These are phyloP conservation scores for Vigna radiata DNA, from an alignment of 306 rosid genomes.

Conservation along the genomic window DNA sequence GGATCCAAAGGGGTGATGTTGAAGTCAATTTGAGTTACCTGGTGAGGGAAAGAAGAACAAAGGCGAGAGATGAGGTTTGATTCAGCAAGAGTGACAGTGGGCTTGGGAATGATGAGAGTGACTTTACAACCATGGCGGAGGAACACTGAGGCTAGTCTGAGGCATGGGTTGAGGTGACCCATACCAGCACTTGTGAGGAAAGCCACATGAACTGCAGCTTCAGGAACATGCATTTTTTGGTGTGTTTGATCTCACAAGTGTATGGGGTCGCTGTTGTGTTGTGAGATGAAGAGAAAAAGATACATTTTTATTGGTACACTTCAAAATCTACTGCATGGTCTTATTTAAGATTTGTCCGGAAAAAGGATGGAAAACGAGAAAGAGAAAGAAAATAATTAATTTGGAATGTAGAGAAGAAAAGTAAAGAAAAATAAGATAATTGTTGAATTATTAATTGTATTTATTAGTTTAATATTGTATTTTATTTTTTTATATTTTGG, in stretches of 20 bases:
- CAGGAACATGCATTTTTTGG: neutral
- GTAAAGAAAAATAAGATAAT: no score
- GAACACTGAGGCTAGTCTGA: slow-evolving; percentile 39
- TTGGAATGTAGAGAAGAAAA: no score
- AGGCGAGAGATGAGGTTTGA: slow-evolving; percentile 50
- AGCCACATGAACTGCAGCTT: slow-evolving; percentile 42
- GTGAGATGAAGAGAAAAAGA: no score
- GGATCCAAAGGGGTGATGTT: slow-evolving; percentile 6
- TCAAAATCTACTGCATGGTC: no score
- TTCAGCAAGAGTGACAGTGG: slow-evolving; percentile 55
- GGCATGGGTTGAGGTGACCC: slow-evolving; percentile 58
- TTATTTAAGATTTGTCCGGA: no score
- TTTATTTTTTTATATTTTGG: no score
- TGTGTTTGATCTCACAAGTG: neutral
- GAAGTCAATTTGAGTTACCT: slow-evolving; percentile 9
- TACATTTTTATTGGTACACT: no score
- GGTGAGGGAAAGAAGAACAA: slow-evolving; percentile 49
- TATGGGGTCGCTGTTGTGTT: neutral
- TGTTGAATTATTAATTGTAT: no score
- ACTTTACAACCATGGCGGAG: slow-evolving; percentile 41
- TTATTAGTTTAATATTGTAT: no score
- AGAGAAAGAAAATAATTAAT: no score
- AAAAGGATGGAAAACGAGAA: no score
- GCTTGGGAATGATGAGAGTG: slow-evolving; percentile 54
- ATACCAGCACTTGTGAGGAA: slow-evolving; percentile 59